Conservation (phyloP, 2,329 filamentous ascomycete genomes). For the Apiospora saccharicola region DNA sequence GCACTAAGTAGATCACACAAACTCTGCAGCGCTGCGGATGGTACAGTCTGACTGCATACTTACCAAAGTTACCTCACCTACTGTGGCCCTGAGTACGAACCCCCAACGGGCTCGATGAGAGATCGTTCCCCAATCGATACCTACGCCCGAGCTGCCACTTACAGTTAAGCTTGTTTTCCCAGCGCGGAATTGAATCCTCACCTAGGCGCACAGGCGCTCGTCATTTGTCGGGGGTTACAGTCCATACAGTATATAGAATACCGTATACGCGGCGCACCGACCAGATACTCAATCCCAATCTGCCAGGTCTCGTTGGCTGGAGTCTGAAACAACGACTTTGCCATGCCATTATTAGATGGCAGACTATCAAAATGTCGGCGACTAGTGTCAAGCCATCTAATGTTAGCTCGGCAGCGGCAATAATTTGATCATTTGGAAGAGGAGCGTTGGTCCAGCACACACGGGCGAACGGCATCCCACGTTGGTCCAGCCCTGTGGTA, state of each 20-base stretch:
- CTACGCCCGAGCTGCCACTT: background rate
- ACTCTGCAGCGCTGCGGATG: background rate
- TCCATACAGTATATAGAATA: background rate
- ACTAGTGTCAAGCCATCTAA: conserved; percentile 4
- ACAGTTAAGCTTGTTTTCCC: background rate
- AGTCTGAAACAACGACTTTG: conserved; percentile 12
- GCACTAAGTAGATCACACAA: background rate
- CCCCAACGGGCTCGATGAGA: background rate
- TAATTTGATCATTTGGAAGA: background rate
- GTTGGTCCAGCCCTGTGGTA: background rate
- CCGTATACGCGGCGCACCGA: background rate
- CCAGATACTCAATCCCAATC: background rate
- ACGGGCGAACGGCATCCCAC: background rate
- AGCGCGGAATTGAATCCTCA: conserved; percentile 12
- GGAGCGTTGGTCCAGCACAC: background rate
- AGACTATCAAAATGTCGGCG: background rate
- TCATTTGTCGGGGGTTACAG: background rate
- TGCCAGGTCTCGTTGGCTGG: background rate
- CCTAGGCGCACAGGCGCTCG: background rate
- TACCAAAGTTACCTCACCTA: too few relatives aligned
- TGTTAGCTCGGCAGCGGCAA: background rate
- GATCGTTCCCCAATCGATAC: conserved; percentile 19
- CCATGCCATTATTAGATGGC: conserved; percentile 18
- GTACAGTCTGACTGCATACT: too few relatives aligned
- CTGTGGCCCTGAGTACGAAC: too few relatives aligned